Base-by-base conservation (phyloP, 768 basidiomycete species). In the Tylopilus subfusipes region DNA sequence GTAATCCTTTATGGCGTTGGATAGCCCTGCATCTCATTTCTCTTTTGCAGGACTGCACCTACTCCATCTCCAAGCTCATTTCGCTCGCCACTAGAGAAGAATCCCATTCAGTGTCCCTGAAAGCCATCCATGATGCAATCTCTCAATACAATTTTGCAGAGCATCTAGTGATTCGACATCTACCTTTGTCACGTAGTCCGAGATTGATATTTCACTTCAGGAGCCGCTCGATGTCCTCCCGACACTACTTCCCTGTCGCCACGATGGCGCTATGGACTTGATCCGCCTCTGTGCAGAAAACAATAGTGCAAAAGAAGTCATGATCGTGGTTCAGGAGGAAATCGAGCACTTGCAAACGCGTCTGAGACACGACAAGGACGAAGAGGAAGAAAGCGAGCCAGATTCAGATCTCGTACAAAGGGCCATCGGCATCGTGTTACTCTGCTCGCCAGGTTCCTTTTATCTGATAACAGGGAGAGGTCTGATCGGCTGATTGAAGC, bases 141-240 rank as follows among this genome's bases (percentile, higher is more conserved):
- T 9, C 18, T 24, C 64, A 40, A 43, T 59, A 65, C 12, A 36
- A 61, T 0, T 56, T 57, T 47, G 50, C 49, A 40, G 39, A 31
- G 8, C 64, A 60, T 49, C 53, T 70, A 14, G 69, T 67, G 11
- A 59, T 42, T 33, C 7, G 3, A 2, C 13, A 5, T 33, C 13
- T 24, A 27, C 18, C 24, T 24, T 22, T 45, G 24, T 7, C 10
- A 3, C 11, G 24, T 33, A 16, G n/a, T n/a, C n/a, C 38, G 16
- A 9, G 29, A 27, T 29, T 42, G 33, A 57, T 36, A 2, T 6
- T 33, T 10, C 30, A 30, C 14, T 38, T 8, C 29, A 79, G 78
- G 77, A 80, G 31, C 71, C 74, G 11, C 65, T 79, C 30, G 62
- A 65, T 4, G 36, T 77, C 22, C 60, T 79, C 25, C 75, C 76